phyloP scores from a whole-genome alignment of 345 rosid genomes.

The Cochlearia excelsa region DNA sequence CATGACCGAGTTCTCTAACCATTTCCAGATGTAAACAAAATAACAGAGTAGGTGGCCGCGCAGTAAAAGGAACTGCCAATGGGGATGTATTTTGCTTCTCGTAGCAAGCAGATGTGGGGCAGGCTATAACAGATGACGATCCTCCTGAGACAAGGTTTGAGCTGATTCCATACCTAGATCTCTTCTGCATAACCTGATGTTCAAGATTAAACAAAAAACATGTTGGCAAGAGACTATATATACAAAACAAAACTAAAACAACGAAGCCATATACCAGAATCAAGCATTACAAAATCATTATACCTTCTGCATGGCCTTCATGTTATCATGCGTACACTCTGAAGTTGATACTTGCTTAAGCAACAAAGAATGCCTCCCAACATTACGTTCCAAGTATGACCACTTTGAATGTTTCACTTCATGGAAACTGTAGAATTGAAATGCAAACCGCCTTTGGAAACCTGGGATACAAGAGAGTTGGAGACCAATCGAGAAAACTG shows the following conservation, averaged over 20 bases:
- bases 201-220: not conserved
- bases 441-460: conserved; percentile 56
- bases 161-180: conserved; percentile 38
- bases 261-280: conserved; percentile 18
- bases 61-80: conserved; percentile 45
- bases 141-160: conserved; percentile 38
- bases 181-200: conserved; percentile 53
- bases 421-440: conserved; percentile 55
- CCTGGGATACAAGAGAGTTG: conserved; percentile 55
- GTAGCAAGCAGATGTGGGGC: conserved; percentile 36
- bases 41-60: conserved; percentile 58
- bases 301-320: conserved; percentile 58
- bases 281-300: conserved; percentile 14
- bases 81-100: conserved; percentile 40
- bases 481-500: conserved; percentile 70
- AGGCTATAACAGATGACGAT: conserved; percentile 28
- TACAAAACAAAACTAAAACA: conserved; percentile 1
- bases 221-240: conserved; percentile 4
- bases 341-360: conserved; percentile 55
- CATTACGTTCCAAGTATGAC: conserved; percentile 51
- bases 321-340: conserved; percentile 62
- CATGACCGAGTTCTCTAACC: conserved; percentile 56
- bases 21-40: conserved; percentile 61
- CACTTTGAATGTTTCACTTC: conserved; percentile 59
- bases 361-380: conserved; percentile 54